Percentiles rank a stretch among this genome's conserved stretches.
These are phyloP conservation scores for Starmerella apis DNA, from an alignment of 805 yeast species.

Conservation along the genomic window DNA sequence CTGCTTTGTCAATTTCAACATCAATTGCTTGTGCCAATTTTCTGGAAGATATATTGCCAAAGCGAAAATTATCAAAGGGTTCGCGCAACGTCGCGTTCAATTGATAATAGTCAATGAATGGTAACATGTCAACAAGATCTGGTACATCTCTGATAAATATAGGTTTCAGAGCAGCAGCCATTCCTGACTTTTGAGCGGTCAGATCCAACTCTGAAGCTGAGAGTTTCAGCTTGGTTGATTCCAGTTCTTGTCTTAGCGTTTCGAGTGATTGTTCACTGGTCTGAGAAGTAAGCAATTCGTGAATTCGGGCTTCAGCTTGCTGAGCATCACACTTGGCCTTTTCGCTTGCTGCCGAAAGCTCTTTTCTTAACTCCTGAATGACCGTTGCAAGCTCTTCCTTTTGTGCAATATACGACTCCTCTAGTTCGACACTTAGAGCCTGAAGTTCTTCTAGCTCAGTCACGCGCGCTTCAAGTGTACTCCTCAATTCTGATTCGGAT, in stretches of 20 bases:
- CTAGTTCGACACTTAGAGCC: conserved; percentile 16
- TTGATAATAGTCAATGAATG: conserved; percentile 6
- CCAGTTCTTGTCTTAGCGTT: conserved; percentile 3
- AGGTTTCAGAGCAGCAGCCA: not conserved
- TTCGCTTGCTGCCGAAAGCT: not conserved
- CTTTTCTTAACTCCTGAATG: not conserved
- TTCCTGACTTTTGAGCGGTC: conserved; percentile 1
- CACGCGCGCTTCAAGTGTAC: conserved; percentile 24
- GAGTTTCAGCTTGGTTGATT: conserved; percentile 1
- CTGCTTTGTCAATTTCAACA: not conserved
- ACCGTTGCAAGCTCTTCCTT: conserved; percentile 1
- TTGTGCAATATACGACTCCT: conserved; percentile 11
- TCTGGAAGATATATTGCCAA: not conserved
- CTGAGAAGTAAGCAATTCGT: not conserved
- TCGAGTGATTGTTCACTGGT: not conserved
- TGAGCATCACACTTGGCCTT: not conserved
- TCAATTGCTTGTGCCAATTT: not conserved
- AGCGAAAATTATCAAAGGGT: not conserved
- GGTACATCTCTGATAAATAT: not conserved
- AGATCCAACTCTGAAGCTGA: conserved; percentile 10
- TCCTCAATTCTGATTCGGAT: not conserved
- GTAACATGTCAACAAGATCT: not conserved
- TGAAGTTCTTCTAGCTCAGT: conserved; percentile 17
- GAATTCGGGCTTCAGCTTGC: not conserved
- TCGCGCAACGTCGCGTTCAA: not conserved